These are phyloP conservation scores for Fusarium musae DNA, from an alignment of 2,329 filamentous ascomycete genomes.

Conservation along the genomic window DNA sequence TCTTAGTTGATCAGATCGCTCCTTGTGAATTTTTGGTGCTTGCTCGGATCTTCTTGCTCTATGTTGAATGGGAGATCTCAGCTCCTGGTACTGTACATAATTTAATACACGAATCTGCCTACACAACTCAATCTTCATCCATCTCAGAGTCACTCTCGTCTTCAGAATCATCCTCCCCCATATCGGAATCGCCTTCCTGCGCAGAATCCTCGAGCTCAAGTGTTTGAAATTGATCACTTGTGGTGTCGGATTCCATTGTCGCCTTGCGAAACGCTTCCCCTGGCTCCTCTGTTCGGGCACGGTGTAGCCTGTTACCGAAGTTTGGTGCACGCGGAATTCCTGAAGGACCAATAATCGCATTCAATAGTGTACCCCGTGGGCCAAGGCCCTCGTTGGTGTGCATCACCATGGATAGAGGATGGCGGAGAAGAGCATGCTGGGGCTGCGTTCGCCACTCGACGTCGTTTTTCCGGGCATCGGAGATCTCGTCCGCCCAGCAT, in stretches of 20 bases:
- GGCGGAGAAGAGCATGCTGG: neutral
- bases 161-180: neutral
- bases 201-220: neutral
- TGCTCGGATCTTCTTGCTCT: neutral
- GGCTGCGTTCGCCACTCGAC: neutral
- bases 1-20: neutral
- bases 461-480: neutral
- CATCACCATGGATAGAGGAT: neutral
- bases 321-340: neutral
- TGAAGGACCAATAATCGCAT: neutral
- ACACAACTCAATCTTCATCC: neutral
- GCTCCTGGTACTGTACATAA: neutral
- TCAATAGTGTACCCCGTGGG: neutral
- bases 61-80: neutral
- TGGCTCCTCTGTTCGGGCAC: neutral
- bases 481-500: neutral
- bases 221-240: neutral
- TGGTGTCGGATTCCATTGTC: neutral
- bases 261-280: neutral
- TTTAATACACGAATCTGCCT: neutral
- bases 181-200: neutral
- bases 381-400: neutral
- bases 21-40: neutral
- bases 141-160: neutral
- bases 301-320: neutral